phyloP scores from a whole-genome alignment of 352 stramenopile species.

The Pythium utonaiense region DNA sequence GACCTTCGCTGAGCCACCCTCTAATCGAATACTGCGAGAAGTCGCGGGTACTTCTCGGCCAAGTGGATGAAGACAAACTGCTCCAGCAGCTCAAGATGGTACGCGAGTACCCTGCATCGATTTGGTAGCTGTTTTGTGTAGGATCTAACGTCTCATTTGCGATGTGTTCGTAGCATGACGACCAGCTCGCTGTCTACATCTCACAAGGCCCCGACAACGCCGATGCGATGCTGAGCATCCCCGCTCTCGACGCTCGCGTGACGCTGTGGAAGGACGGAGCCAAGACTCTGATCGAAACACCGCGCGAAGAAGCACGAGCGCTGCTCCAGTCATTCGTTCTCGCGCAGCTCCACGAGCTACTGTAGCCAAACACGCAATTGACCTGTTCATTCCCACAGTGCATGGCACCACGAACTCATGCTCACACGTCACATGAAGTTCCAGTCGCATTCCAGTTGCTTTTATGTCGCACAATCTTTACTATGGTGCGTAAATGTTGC shows the following conservation, averaged over 20 bases:
- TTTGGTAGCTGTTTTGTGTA: background rate
- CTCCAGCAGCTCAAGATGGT: constrained; percentile 75
- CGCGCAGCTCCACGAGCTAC: constrained; percentile 20
- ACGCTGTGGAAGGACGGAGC: constrained; percentile 72
- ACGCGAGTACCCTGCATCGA: no score
- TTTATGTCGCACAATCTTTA: background rate
- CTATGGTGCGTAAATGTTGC: background rate
- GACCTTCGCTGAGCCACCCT: constrained; percentile 25
- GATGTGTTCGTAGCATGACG: constrained; percentile 40
- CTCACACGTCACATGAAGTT: background rate
- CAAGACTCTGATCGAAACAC: constrained; percentile 79
- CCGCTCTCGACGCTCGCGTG: constrained; percentile 63
- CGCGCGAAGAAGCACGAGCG: constrained; percentile 64
- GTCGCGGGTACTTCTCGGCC: constrained; percentile 50
- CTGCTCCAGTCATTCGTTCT: constrained; percentile 44
- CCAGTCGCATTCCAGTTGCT: background rate
- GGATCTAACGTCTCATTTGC: background rate
- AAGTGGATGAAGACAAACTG: constrained; percentile 79
- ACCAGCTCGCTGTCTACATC: constrained; percentile 67
- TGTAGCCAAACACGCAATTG: background rate
- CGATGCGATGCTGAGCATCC: constrained; percentile 82
- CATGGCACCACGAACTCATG: no score
- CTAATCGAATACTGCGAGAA: constrained; percentile 58
- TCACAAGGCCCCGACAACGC: constrained; percentile 74
- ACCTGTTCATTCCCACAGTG: no score